These are phyloP conservation scores for Leccinum ochraceum DNA, from an alignment of 768 basidiomycete genomes.

Conservation along the genomic window DNA sequence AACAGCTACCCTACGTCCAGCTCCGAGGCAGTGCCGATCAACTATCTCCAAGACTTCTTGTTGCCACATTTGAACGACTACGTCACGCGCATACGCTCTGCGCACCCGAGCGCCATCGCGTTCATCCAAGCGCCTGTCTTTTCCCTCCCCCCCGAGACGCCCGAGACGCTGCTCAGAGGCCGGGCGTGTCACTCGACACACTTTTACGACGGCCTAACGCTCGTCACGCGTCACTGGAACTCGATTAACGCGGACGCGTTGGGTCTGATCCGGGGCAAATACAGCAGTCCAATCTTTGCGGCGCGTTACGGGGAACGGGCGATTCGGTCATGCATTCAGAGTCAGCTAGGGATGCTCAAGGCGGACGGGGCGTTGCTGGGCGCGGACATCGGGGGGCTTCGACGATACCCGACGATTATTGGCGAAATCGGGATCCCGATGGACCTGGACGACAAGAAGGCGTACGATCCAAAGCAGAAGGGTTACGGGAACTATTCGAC, in stretches of 20 bases:
- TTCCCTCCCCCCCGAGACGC: conserved; percentile 65
- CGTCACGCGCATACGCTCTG: conserved; percentile 53
- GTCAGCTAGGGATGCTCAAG: conserved; percentile 80
- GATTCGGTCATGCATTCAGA: conserved; percentile 78
- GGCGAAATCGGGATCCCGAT: conserved; percentile 96
- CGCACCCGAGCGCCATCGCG: conserved; percentile 83
- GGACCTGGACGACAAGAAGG: conserved; percentile 86
- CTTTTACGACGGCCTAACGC: conserved; percentile 94
- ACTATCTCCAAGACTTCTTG: conserved; percentile 83
- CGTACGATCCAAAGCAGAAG: conserved; percentile 59
- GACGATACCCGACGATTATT: conserved; percentile 79
- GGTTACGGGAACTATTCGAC: conserved; percentile 70
- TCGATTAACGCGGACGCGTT: conserved; percentile 96
- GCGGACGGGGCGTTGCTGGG: conserved; percentile 69
- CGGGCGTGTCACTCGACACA: conserved; percentile 77
- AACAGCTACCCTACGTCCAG: conserved; percentile 37
- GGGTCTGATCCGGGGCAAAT: conserved; percentile 85
- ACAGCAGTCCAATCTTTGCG: conserved; percentile 64
- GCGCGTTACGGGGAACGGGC: conserved; percentile 81
- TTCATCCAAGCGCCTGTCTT: conserved; percentile 95
- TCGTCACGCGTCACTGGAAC: conserved; percentile 92
- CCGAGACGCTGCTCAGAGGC: conserved; percentile 59
- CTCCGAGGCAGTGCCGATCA: conserved; percentile 40
- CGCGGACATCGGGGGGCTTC: conserved; percentile 13
- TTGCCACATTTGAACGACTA: conserved; percentile 65